These are phyloP conservation scores for Copromyces sp. DNA, from an alignment of 495 filamentous ascomycete genomes.

Conservation along the genomic window DNA sequence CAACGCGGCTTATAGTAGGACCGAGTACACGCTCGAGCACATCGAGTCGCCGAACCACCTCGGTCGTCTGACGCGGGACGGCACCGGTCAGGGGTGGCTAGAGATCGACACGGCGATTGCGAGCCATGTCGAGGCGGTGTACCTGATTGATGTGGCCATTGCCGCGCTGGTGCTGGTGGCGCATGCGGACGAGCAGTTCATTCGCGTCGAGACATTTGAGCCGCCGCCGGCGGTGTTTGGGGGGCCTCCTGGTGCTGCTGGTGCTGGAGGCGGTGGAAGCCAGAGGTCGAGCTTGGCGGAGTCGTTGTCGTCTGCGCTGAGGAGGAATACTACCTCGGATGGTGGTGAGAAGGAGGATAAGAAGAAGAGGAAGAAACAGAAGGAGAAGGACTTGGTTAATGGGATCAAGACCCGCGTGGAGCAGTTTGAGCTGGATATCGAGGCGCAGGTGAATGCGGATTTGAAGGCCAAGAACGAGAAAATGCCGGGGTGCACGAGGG, in stretches of 20 bases:
- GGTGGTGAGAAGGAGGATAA: conserved; percentile 10
- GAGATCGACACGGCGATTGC: conserved; percentile 44
- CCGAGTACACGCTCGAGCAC: conserved; percentile 54
- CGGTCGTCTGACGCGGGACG: conserved; percentile 41
- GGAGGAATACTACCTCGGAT: conserved; percentile 12
- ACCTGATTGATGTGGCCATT: conserved; percentile 65
- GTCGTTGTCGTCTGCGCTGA: neutral
- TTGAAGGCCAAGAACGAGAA: conserved; percentile 32
- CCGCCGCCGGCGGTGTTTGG: conserved; percentile 34
- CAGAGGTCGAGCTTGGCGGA: conserved; percentile 16
- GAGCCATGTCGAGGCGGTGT: conserved; percentile 47
- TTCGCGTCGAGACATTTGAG: conserved; percentile 39
- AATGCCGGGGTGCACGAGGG: conserved; percentile 28
- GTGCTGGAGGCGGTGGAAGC: conserved; percentile 13
- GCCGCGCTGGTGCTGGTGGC: conserved; percentile 62
- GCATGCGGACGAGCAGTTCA: conserved; percentile 44
- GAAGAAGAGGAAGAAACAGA: conserved; percentile 10
- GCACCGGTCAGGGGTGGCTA: conserved; percentile 40
- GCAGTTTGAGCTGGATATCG: conserved; percentile 46
- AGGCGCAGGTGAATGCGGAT: conserved; percentile 38
- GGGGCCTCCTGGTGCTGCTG: conserved; percentile 4
- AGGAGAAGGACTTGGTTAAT: conserved; percentile 1
- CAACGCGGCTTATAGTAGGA: conserved; percentile 42
- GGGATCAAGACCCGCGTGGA: conserved; percentile 29
- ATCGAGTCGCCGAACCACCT: conserved; percentile 43